Base-by-base conservation (phyloP, 352 stramenopile species). In the Pythium graminicola region DNA sequence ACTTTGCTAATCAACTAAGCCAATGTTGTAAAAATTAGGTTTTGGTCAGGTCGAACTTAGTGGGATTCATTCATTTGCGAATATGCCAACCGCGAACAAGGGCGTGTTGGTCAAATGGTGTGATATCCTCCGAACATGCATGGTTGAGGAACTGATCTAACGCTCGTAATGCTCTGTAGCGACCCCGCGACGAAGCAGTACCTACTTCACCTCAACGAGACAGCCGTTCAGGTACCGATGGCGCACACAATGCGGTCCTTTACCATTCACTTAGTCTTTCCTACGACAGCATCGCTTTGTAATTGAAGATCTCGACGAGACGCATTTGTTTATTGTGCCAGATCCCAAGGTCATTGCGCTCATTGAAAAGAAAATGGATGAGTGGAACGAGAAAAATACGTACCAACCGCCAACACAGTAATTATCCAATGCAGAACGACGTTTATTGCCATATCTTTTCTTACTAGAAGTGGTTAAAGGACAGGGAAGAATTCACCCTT, bases 291-390 rank as follows among this genome's bases (percentile, higher is more conserved):
- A 89, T 54, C 75, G 81, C 47, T 93, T 93, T 68, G 81, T 93
- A 57, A 93, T 93, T 53, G 79, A 90, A 69, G 81, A 93, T 62
- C 62, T 93, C 41, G 81, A 93, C 58, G 81, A 93, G 48, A 81
- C 55, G 27, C 81, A 93, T 44, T 54, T 93, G 68, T 93, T 93
- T 82, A 90, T 93, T 64, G 75, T 90, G 41, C 81, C 81, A 6
- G 76, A 90, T 38, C 75, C 73, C 16, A 86, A 86, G 51, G 70
- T 93, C 41, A 84, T 93, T 49, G 68, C 65, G 38, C 90, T 89
- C 48, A 93, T 93, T 50, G 76, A 93, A 54, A 86, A 88, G 65
- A 93, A 90, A 70, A 89, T 93, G 74, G 81, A 93, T 66, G 79
- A 93, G 56, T 93, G 81, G 81, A 93, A 93, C 59, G 79, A 93